These are phyloP conservation scores for Trichoderma breve DNA, from an alignment of 2,329 filamentous ascomycete genomes.

Conservation along the genomic window DNA sequence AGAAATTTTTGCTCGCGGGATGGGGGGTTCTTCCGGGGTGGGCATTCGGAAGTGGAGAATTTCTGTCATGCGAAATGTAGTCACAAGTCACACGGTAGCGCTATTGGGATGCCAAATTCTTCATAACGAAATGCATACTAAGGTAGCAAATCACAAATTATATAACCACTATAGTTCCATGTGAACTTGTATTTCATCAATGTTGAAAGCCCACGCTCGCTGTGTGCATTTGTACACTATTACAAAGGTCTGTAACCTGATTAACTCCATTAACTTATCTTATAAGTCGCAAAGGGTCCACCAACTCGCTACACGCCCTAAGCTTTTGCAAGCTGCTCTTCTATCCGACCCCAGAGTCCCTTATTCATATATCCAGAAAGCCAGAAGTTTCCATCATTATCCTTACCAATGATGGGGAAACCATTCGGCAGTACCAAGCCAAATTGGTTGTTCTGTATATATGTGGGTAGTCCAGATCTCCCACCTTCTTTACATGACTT, in stretches of 20 bases:
- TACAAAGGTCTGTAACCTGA: background rate
- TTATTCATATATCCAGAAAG: background rate
- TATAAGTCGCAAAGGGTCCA: background rate
- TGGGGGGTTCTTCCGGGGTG: too few relatives aligned
- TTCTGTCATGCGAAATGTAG: background rate
- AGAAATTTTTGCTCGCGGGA: background rate
- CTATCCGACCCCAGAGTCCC: background rate
- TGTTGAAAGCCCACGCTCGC: background rate
- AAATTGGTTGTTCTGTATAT: background rate
- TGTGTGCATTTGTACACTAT: background rate
- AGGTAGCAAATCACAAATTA: background rate
- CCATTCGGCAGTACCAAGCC: background rate
- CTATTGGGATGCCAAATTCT: background rate
- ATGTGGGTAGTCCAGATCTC: background rate
- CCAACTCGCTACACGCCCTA: background rate
- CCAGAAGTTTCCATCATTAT: background rate
- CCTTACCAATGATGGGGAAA: background rate
- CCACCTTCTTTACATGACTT: background rate
- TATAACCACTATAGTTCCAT: background rate
- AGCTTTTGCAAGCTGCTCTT: background rate
- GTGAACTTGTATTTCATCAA: background rate
- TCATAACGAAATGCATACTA: background rate
- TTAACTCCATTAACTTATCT: background rate
- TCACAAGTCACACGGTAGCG: background rate
- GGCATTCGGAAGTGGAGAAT: background rate